Evolutionary conservation across 2,329 filamentous ascomycete species (phyloP), one percentile per base, ranked within the genome.

Genomic region (Capronia epimyces): DNA sequence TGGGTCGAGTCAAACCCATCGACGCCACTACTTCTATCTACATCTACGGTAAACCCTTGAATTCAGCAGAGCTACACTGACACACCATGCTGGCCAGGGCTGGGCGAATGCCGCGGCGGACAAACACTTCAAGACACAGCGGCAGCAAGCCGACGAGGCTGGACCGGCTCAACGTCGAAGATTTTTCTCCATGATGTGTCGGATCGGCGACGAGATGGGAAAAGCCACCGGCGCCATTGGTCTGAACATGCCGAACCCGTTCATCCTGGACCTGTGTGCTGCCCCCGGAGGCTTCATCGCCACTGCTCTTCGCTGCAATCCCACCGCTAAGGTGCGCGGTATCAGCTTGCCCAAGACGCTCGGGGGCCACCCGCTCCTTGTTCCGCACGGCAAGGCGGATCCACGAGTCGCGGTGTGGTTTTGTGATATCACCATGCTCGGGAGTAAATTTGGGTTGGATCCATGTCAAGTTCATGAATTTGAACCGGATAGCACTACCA

Each of bases 181-280:
- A 1, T 52, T 58, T 22, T 63, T 57, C 41, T 37, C 55, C 2
- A 58, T 62, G 58, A 65, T 65, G 62, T 29, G 50, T 7, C 15
- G 48, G 3, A 60, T 65, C 32, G 64, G 57, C 1, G 36, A 56
- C 12, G 56, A 65, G 25, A 56, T 65, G n/a, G 41, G 64, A n/a
- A 24, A 25, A 3, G 27, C 25, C 8, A 62, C 55, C 5, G 37
- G 53, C 32, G 56, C 52, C 3, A 52, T 65, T 25, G 50, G 20
- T 4, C 21, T 39, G 2, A 32, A 31, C n/a, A 59, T 45, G 10
- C 12, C 39, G 8, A 66, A 39, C 8, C 40, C 40, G 9, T 46
- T 40, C 24, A 57, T 81, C 16, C 70, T 82, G 1, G 78, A 82
- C 55, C 67, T 79, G 53, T 79, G 78, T 61, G 73, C 76, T 66